Evolutionary conservation across 2,329 filamentous ascomycete species (phyloP).

Genomic region (Colletotrichum gloeosporioides): DNA sequence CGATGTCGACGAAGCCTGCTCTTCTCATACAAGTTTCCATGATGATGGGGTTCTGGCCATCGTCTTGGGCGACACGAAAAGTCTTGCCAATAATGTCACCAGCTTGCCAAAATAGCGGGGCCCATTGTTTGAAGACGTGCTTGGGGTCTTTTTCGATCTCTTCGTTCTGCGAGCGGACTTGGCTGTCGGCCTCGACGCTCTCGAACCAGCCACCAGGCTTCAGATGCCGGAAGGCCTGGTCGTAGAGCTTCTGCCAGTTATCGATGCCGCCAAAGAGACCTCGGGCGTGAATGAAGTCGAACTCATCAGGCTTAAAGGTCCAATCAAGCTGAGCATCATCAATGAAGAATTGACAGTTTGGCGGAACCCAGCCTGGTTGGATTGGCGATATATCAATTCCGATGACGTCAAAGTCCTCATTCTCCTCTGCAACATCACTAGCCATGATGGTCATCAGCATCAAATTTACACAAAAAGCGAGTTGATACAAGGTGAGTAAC

Average conservation of each 20-base stretch:
- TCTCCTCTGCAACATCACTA: slow-evolving; percentile 53
- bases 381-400: slow-evolving; percentile 63
- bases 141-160: neutral
- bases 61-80: slow-evolving; percentile 29
- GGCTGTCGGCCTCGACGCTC: slow-evolving; percentile 30
- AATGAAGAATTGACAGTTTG: slow-evolving; percentile 40
- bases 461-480: neutral
- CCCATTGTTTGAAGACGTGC: slow-evolving; percentile 26
- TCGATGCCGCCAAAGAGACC: slow-evolving; percentile 62
- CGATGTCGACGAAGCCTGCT: slow-evolving; percentile 26
- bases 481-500: neutral
- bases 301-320: slow-evolving; percentile 42
- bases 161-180: slow-evolving; percentile 4
- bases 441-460: neutral
- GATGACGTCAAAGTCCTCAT: slow-evolving; percentile 46
- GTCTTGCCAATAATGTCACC: slow-evolving; percentile 34
- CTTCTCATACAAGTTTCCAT: slow-evolving; percentile 27
- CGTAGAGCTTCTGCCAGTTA: slow-evolving; percentile 61
- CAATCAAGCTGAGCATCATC: slow-evolving; percentile 44
- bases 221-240: slow-evolving; percentile 54
- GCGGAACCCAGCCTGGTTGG: slow-evolving; percentile 46
- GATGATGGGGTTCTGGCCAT: neutral
- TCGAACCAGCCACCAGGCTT: slow-evolving; percentile 42
- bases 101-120: slow-evolving; percentile 32
- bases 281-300: slow-evolving; percentile 67